phyloP scores from a whole-genome alignment of 192 early-diverging fungal species.

The Backusella parvicylindrica region DNA sequence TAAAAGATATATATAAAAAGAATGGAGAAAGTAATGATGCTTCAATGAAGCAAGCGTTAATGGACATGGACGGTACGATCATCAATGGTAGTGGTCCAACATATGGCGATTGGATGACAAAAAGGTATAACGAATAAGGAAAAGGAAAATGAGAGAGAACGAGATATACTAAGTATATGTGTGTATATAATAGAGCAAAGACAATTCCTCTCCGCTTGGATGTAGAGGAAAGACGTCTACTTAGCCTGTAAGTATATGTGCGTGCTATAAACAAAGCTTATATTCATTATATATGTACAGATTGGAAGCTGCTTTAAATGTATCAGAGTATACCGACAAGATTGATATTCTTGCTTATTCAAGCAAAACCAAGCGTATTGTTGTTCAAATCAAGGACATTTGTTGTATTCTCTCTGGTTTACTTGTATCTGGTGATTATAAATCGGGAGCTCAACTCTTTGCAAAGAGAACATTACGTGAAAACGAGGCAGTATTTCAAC shows the following conservation, averaged over 20 bases:
- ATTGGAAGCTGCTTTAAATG: conserved; percentile 93
- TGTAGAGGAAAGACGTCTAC: conserved; percentile 81
- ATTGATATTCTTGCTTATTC: conserved; percentile 74
- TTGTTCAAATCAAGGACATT: conserved; percentile 92
- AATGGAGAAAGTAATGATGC: background rate
- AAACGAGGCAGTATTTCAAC: conserved; percentile 76
- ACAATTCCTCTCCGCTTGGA: conserved; percentile 92
- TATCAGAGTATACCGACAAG: conserved; percentile 68
- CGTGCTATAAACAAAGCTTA: background rate
- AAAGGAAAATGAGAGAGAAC: background rate
- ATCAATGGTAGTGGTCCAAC: conserved; percentile 45
- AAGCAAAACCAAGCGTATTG: conserved; percentile 87
- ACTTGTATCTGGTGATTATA: conserved; percentile 79
- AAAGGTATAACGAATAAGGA: conserved; percentile 10
- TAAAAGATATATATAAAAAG: background rate
- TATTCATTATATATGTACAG: background rate
- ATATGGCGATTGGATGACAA: conserved; percentile 79
- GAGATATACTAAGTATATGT: background rate
- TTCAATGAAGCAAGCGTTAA: conserved; percentile 2
- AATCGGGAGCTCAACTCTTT: conserved; percentile 70
- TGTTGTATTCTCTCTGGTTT: conserved; percentile 93
- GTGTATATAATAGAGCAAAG: conserved; percentile 66
- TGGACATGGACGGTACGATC: conserved; percentile 29
- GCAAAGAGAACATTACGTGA: conserved; percentile 56
- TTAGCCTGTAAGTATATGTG: conserved; percentile 60